Evolutionary conservation across 257 asterid species (phyloP).

Genomic region (Orobanche coerulescens): DNA sequence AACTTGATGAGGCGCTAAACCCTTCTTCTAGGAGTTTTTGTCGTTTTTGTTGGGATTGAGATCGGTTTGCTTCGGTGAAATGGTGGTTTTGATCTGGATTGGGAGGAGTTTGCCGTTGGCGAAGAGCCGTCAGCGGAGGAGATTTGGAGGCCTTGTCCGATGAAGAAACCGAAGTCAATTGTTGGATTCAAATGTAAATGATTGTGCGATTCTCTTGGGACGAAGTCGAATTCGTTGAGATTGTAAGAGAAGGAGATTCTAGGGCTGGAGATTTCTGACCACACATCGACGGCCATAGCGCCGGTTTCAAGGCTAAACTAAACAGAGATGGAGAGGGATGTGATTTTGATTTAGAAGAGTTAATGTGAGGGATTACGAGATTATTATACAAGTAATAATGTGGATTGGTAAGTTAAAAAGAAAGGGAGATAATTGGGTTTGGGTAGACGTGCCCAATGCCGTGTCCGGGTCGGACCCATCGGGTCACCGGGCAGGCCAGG

Average conservation of each 20-base stretch:
- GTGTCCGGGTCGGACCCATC: too few species aligned
- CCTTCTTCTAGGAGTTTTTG: too few species aligned
- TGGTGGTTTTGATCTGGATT: slow-evolving; percentile 32
- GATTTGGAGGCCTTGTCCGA: slow-evolving; percentile 27
- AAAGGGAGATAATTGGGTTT: too few species aligned
- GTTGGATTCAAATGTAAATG: slow-evolving; percentile 22
- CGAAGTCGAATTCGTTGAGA: slow-evolving; percentile 39
- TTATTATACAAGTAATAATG: too few species aligned
- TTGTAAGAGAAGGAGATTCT: slow-evolving; percentile 73
- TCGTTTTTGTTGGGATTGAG: slow-evolving; percentile 38
- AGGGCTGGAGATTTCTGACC: slow-evolving; percentile 41
- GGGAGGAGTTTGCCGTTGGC: slow-evolving; percentile 79
- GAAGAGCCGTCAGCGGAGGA: slow-evolving; percentile 75
- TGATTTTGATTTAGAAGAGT: too few species aligned
- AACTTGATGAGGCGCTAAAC: slow-evolving; percentile 62
- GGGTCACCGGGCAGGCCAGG: too few species aligned
- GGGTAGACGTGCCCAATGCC: too few species aligned
- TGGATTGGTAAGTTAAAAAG: too few species aligned
- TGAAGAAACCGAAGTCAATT: too few species aligned
- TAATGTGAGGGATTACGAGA: too few species aligned
- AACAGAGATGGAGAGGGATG: too few species aligned
- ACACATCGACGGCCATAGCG: slow-evolving; percentile 68
- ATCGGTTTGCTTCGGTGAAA: not conserved
- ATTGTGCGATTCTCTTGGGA: slow-evolving; percentile 30
- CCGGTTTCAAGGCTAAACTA: too few species aligned